Base-by-base conservation (phyloP, 1,139 yeast genomes). In the Yamadazyma taylorii region DNA sequence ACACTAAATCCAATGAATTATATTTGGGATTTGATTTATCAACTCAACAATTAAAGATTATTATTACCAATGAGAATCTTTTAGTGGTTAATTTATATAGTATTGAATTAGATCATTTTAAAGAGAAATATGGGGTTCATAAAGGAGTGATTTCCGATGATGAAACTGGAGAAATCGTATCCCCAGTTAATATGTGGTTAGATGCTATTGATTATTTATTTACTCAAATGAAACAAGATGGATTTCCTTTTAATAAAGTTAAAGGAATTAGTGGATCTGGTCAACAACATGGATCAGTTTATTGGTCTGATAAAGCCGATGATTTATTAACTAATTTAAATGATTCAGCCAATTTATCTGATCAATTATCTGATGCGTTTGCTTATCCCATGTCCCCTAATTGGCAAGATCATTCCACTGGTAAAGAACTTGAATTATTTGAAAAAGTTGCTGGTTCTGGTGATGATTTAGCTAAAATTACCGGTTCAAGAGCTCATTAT, bases 351-450 rank as follows among this genome's bases (percentile, higher is more conserved):
- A 37, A 61, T 1, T 62, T 81, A 35, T 52, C 63, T n/a, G 66
- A 60, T n/a, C 84, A 76, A 45, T 56, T 82, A 30, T 42, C 47
- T 4, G 48, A 47, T 1, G 81, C 83, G 1, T 79, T 88, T 46
- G 68, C 94, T 1, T 73, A 81, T 52, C 70, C 73, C 5, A 69
- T 70, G 39, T 83, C 95, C 8, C 96, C 96, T 10, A 89, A 89
- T 53, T 89, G 97, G 97, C 97, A 89, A 58, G 97, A 89, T 56
- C 95, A 87, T 53, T 84, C 94, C 17, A 89, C 97, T 0, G 83
- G 78, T 7, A 60, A 68, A 17, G 95, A 89, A 56, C 71, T 88
- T 39, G 54, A 66, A 22, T 72, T 61, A 24, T 82, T 88, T 50
- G 95, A 87, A 53, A 59, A 58, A 0, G 68, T 69, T 2, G 76